Conservation (phyloP, 306 rosid genomes). For the Lathyrus sativus region DNA sequence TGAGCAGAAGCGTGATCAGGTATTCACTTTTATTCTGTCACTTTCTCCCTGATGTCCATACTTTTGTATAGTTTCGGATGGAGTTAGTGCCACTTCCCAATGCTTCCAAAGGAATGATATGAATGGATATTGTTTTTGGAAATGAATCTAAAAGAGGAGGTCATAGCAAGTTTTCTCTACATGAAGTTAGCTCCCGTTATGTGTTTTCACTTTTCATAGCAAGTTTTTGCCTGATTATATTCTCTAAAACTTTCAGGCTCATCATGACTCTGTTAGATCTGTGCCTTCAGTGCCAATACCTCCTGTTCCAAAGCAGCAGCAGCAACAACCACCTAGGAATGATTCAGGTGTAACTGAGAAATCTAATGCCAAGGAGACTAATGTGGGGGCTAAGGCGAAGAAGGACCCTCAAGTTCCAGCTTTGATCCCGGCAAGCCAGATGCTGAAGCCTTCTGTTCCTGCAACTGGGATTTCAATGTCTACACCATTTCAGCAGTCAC, state of each 20-base stretch:
- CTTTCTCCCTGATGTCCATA: slow-evolving; percentile 23
- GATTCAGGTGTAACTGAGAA: slow-evolving; percentile 57
- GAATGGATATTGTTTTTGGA: not conserved
- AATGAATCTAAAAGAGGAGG: slow-evolving; percentile 21
- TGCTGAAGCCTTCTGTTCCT: slow-evolving; percentile 64
- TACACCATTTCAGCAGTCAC: slow-evolving; percentile 68
- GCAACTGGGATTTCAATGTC: slow-evolving; percentile 69
- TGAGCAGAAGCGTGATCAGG: slow-evolving; percentile 91
- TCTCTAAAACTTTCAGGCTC: slow-evolving; percentile 59
- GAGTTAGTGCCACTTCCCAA: not conserved
- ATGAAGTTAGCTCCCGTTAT: slow-evolving; percentile 20
- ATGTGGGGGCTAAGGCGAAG: slow-evolving; percentile 49
- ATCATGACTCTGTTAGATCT: slow-evolving; percentile 56
- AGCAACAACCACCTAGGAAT: slow-evolving; percentile 64
- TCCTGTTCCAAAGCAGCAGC: slow-evolving; percentile 75
- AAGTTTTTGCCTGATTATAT: slow-evolving; percentile 25
- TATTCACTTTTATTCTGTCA: slow-evolving; percentile 22
- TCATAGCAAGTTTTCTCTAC: slow-evolving; percentile 2
- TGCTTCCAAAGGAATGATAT: slow-evolving; percentile 3
- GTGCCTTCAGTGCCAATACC: slow-evolving; percentile 67
- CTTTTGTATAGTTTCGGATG: slow-evolving; percentile 13
- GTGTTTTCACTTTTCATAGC: slow-evolving; percentile 16
- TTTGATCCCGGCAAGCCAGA: slow-evolving; percentile 55
- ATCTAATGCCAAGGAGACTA: slow-evolving; percentile 53
- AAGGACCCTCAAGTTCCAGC: slow-evolving; percentile 57